Percentiles rank a stretch among this genome's conserved stretches.
Evolutionary conservation across 768 basidiomycete species (phyloP).

Genomic region (Gautieria morchelliformis): DNA sequence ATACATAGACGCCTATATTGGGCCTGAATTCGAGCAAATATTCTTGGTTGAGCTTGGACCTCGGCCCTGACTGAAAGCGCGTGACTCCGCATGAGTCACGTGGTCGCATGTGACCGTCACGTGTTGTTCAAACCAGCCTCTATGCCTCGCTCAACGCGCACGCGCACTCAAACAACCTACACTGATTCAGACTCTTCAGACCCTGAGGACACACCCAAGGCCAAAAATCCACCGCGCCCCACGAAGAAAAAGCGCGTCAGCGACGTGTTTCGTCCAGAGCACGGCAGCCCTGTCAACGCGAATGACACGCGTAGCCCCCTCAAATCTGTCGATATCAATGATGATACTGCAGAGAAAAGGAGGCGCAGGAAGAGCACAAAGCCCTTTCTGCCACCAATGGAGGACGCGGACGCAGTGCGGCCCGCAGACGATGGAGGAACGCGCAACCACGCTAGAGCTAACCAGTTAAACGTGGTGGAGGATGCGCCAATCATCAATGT

Average conservation of each 20-base stretch:
- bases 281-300: slow-evolving; percentile 4
- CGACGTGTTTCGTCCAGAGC: slow-evolving; percentile 8
- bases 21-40: too few relatives aligned
- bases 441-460: slow-evolving; percentile 40
- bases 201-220: neutral
- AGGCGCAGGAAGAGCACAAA: slow-evolving; percentile 72
- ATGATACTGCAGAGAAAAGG: slow-evolving; percentile 82
- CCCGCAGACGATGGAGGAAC: slow-evolving; percentile 39
- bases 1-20: too few relatives aligned
- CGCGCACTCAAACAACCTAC: slow-evolving; percentile 1
- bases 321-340: slow-evolving; percentile 47
- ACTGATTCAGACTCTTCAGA: slow-evolving; percentile 7
- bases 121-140: neutral
- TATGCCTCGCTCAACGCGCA: slow-evolving; percentile 8
- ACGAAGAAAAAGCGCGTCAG: slow-evolving; percentile 14
- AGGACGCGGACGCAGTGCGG: slow-evolving; percentile 32
- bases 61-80: neutral
- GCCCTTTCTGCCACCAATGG: slow-evolving; percentile 30
- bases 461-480: slow-evolving; percentile 50
- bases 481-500: slow-evolving; percentile 49
- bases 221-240: slow-evolving; percentile 1
- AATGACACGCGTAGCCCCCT: slow-evolving; percentile 29
- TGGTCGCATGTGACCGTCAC: neutral
- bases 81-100: neutral
- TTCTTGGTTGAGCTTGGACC: too few relatives aligned